Conservation (phyloP, 2,329 filamentous ascomycete genomes). For the Fusarium torulosum region DNA sequence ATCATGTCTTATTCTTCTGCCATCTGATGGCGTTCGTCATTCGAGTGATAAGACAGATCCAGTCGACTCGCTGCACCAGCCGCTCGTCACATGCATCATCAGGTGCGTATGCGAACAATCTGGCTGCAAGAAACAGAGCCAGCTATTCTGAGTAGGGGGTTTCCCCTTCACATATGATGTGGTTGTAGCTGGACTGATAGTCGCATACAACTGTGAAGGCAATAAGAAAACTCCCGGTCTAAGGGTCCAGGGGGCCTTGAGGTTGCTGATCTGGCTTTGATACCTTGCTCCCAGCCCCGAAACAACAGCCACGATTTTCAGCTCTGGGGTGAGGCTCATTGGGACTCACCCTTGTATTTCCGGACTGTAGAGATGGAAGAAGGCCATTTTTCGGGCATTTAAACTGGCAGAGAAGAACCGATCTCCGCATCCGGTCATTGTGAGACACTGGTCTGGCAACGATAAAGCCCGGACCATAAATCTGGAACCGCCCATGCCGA, state of each 20-base stretch:
- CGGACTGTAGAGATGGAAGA: too few species aligned
- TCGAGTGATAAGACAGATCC: background rate
- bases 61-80: background rate
- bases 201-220: too few species aligned
- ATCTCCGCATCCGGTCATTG: slow-evolving; percentile 26
- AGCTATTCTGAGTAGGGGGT: too few species aligned
- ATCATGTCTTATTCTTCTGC: slow-evolving; percentile 31
- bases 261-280: too few species aligned
- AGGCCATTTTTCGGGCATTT: background rate
- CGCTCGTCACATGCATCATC: background rate
- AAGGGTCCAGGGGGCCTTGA: too few species aligned
- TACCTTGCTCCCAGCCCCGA: background rate
- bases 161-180: too few species aligned
- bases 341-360: background rate
- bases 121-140: background rate
- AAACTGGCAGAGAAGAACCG: background rate
- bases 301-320: background rate
- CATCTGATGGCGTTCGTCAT: background rate
- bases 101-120: background rate
- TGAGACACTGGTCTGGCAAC: slow-evolving; percentile 42
- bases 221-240: too few species aligned
- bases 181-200: too few species aligned
- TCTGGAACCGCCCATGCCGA: background rate
- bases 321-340: too few species aligned
- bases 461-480: slow-evolving; percentile 18